Evolutionary conservation across 2,329 filamentous ascomycete genomes (phyloP).

Genomic region (Penicillium sp.): DNA sequence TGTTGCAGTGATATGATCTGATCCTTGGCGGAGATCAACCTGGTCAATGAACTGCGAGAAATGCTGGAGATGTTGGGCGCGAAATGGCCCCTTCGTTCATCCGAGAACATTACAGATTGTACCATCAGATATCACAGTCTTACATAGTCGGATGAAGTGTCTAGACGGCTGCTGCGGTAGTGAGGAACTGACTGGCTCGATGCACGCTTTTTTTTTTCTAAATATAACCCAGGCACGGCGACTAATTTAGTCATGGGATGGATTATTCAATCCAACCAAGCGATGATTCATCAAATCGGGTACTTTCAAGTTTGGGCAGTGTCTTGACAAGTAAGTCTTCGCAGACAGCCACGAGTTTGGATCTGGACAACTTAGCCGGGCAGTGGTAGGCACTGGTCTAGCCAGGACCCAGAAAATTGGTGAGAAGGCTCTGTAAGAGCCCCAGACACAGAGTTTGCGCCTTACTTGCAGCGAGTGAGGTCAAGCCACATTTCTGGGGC

Average conservation of each 20-base stretch:
- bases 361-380: not conserved
- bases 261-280: not conserved
- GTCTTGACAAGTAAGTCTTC: not conserved
- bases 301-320: not conserved
- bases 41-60: not conserved
- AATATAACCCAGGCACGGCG: conserved; percentile 2
- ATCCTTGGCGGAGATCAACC: not conserved
- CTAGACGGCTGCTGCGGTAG: not conserved
- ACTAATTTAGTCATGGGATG: conserved; percentile 5
- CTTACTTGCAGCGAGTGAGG: conserved; percentile 2
- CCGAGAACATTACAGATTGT: not conserved
- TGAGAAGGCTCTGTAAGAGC: not conserved
- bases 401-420: not conserved
- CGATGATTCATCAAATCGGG: not conserved
- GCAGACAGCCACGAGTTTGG: not conserved
- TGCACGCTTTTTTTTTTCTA: conserved; percentile 12
- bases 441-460: not conserved
- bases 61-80: not conserved
- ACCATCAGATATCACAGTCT: not conserved
- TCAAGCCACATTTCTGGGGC: conserved; percentile 3
- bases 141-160: not conserved
- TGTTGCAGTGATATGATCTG: not conserved
- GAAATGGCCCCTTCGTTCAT: not conserved
- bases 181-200: not conserved
- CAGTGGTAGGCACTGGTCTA: not conserved